These are phyloP conservation scores for Copromyces sp. DNA, from an alignment of 495 filamentous ascomycete species.

Conservation along the genomic window DNA sequence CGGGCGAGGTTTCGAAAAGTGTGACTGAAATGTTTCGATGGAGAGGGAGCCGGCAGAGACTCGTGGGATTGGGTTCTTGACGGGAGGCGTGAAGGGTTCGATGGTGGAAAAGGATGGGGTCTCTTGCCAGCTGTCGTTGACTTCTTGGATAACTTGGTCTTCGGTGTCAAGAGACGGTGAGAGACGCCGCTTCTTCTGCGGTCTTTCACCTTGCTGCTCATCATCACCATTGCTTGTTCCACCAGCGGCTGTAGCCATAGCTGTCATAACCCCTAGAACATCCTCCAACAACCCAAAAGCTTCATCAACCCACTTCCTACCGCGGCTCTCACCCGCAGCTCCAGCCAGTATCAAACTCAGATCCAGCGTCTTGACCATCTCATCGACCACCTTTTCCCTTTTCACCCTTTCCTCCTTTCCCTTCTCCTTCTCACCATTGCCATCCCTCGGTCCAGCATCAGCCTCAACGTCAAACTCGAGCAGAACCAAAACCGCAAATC, in stretches of 20 bases:
- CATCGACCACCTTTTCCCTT: conserved; percentile 11
- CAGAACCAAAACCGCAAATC: conserved; percentile 36
- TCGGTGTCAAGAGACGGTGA: not conserved
- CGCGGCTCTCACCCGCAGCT: conserved; percentile 39
- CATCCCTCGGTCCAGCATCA: conserved; percentile 5
- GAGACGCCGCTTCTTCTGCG: conserved; percentile 17
- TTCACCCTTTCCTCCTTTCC: not conserved
- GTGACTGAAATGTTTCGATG: conserved; percentile 53
- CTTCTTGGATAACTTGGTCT: not conserved
- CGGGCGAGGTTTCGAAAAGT: conserved; percentile 33
- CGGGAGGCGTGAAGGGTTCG: conserved; percentile 33
- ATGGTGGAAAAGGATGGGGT: conserved; percentile 30
- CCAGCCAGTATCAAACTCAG: conserved; percentile 76
- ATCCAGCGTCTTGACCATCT: conserved; percentile 59
- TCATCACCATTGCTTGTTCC: not conserved
- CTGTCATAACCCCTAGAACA: conserved; percentile 8
- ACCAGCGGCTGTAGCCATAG: not conserved
- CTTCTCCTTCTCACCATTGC: not conserved
- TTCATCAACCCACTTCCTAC: conserved; percentile 50
- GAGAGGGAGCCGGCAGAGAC: conserved; percentile 27
- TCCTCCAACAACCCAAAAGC: conserved; percentile 38
- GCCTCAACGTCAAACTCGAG: not conserved
- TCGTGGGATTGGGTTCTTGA: conserved; percentile 26
- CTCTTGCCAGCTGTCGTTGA: conserved; percentile 3
- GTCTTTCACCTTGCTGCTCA: conserved; percentile 1